Conservation (phyloP, 2,329 filamentous ascomycete genomes). For the Penicillium brevicompactum region DNA sequence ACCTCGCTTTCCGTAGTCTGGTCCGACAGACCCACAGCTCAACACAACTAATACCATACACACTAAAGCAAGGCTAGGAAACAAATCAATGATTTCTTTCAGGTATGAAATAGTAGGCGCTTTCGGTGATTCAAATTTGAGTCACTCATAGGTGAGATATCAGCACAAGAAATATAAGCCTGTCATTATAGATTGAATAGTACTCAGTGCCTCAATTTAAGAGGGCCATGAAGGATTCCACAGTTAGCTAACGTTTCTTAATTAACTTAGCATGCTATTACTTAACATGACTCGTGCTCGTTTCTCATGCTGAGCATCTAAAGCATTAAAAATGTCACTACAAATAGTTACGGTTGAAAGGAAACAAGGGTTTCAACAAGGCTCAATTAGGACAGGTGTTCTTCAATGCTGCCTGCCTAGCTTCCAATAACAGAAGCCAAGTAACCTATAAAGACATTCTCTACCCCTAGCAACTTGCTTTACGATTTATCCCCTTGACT, state of each 20-base stretch:
- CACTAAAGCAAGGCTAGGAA: no score
- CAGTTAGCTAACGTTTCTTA: background rate
- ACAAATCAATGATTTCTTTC: no score
- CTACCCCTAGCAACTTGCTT: background rate
- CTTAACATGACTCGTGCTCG: background rate
- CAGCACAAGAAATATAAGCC: background rate
- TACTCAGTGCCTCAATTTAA: background rate
- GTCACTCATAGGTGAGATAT: background rate
- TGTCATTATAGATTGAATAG: background rate
- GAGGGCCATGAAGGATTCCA: background rate
- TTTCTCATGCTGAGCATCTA: background rate
- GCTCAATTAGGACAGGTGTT: background rate
- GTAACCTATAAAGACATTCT: background rate
- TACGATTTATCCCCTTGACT: background rate
- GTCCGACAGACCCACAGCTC: no score
- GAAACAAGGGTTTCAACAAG: background rate
- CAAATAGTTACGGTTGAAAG: background rate
- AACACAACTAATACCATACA: no score
- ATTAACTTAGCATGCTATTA: background rate
- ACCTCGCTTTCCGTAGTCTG: no score
- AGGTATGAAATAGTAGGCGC: no score
- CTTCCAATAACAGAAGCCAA: background rate
- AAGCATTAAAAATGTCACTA: background rate
- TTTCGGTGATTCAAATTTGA: background rate
- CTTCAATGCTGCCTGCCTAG: background rate